Base-by-base conservation (phyloP, 768 basidiomycete species). In the Harrya chromipes region DNA sequence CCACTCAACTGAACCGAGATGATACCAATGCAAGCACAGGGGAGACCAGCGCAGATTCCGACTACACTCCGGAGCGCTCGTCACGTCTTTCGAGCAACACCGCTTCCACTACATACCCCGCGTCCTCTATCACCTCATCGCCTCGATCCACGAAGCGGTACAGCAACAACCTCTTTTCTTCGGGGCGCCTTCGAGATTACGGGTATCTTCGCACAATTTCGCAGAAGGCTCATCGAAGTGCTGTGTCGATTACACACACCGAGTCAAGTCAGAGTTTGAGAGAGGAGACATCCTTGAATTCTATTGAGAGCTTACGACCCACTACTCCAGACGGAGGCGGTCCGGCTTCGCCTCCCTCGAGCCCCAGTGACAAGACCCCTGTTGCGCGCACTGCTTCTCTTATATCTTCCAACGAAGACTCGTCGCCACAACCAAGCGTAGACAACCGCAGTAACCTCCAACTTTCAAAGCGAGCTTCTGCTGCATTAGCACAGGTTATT, bases 91-190 rank as follows among this genome's bases (percentile, higher is more conserved):
- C 68, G 47, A 52, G 78, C 68, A 54, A 73, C 55, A 52, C 68
- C 55, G 56, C 67, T 57, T 71, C 76, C 48, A 58, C 64, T 48
- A 54, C 59, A 12, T 61, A 59, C 69, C 61, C 71, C 57, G 40
- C 73, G 17, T 78, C 81, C 20, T 76, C 67, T 5, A 19, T 62
- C 54, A 64, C 64, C 21, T 70, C 67, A 37, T 70, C 84, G 21
- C 59, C 64, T 21, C 74, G 79, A 29, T 79, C 80, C 35, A 70
- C 74, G 48, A 85, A 87, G 69, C 80, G 90, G 40, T 87, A 87
- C 66, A 90, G 88, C 73, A 91, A 91, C 66, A 91, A 91, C 61
- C 73, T 93, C 43, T 92, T 91, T 54, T 84, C 87, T 40, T 91
- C 90, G 16, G 83, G 84, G n/a, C 79, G 83, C 47, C 75, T 90